phyloP scores from a whole-genome alignment of 1,284 basidiomycete genomes.

The Papiliotrema terrestris region DNA sequence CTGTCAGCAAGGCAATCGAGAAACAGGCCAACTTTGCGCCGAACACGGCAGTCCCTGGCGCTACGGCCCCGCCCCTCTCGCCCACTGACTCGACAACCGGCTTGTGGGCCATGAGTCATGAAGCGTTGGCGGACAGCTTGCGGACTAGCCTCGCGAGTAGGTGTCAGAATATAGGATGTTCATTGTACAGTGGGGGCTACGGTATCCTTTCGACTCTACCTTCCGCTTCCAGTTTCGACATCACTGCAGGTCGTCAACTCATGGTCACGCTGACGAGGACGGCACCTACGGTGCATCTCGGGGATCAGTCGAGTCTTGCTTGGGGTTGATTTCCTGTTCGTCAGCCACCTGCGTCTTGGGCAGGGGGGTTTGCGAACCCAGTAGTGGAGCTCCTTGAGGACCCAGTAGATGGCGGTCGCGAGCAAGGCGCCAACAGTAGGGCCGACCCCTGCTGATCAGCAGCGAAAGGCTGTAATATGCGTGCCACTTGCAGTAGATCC shows the following conservation, averaged over 20 bases:
- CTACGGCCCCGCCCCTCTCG: too few relatives aligned
- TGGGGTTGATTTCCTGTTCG: constrained; percentile 4
- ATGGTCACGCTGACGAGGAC: not conserved
- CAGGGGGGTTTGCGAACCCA: too few relatives aligned
- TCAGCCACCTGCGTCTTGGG: not conserved
- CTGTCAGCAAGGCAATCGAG: too few relatives aligned
- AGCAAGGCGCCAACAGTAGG: constrained; percentile 61
- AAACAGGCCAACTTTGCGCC: too few relatives aligned
- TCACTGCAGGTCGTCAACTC: not conserved
- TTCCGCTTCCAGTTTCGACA: not conserved
- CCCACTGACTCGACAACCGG: too few relatives aligned
- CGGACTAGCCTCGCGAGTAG: too few relatives aligned
- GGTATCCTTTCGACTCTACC: not conserved
- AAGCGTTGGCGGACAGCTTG: too few relatives aligned
- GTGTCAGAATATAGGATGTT: too few relatives aligned
- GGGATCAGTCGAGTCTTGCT: constrained; percentile 3
- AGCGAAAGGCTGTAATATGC: too few relatives aligned
- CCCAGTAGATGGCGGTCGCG: constrained; percentile 57
- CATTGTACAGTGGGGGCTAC: too few relatives aligned
- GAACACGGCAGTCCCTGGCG: too few relatives aligned
- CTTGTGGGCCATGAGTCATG: too few relatives aligned
- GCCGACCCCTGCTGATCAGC: constrained; percentile 49
- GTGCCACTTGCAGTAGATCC: constrained; percentile 54
- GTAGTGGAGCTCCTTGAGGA: constrained; percentile 53
- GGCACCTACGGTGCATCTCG: not conserved